Conservation (phyloP, 2,329 filamentous ascomycete species). For the Aureobasidium sp. region DNA sequence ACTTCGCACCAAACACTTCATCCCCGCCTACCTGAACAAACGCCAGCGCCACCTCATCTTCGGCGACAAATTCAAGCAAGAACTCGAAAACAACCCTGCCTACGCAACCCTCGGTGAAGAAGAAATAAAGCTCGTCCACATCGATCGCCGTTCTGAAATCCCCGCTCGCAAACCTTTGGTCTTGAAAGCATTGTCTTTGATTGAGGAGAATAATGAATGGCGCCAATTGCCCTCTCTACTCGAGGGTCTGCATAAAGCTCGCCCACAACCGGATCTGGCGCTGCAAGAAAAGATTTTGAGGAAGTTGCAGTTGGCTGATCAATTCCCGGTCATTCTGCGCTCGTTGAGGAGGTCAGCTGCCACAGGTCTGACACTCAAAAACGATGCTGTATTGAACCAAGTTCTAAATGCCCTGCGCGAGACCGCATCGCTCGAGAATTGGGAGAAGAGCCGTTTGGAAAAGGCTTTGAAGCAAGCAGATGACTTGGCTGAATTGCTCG, state of each 20-base stretch:
- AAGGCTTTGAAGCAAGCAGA: conserved; percentile 44
- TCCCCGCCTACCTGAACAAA: conserved; percentile 47
- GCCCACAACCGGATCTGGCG: conserved; percentile 25
- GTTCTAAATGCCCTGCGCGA: conserved; percentile 41
- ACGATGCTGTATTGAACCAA: conserved; percentile 33
- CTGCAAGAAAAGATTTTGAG: conserved; percentile 38
- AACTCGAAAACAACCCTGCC: conserved; percentile 47
- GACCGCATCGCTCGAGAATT: conserved; percentile 36
- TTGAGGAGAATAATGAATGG: conserved; percentile 37
- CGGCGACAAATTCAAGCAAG: conserved; percentile 41
- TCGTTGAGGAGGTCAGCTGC: conserved; percentile 34
- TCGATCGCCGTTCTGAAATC: conserved; percentile 35
- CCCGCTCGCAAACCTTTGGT: conserved; percentile 33
- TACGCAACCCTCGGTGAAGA: conserved; percentile 46
- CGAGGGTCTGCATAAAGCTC: conserved; percentile 33
- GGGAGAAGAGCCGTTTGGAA: conserved; percentile 40
- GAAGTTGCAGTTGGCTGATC: conserved; percentile 32
- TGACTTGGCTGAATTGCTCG: conserved; percentile 45
- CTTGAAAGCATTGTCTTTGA: conserved; percentile 33
- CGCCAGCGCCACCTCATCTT: conserved; percentile 49
- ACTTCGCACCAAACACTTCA: conserved; percentile 49
- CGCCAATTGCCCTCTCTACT: conserved; percentile 37
- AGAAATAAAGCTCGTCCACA: conserved; percentile 38
- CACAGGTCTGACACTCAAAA: conserved; percentile 39
- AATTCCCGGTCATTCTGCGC: conserved; percentile 34